Evolutionary conservation across 331 rosid genomes (phyloP), one percentile per base, ranked within the genome.

Genomic region (Malus hybrid): DNA sequence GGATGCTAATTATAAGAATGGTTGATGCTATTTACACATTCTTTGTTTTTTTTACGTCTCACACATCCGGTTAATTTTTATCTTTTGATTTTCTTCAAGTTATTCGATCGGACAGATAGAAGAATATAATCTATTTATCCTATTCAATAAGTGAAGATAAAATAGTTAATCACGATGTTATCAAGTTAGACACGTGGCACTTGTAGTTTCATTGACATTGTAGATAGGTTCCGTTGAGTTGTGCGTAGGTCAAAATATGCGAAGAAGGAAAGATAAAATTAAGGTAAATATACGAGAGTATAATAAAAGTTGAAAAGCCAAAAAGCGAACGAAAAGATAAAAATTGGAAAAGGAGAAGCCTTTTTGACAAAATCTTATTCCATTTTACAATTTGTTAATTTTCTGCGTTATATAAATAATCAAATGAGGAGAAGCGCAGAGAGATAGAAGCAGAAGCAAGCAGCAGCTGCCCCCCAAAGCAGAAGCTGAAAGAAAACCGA

Each of bases 311-410:
- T 11, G 24, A 67, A 39, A 31, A 70, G 50, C 74, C 63, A 10
- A 70, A 70, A 70, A 29, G 50, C 7, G 2, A n/a, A 5, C 3
- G 29, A 66, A 66, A 33, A 66, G 70, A 32, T 42, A 32, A 27
- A 48, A 50, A 10, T 29, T 36, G 31, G 46, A 0, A 52, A 16
- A 18, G 11, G 18, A 50, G 11, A 18, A 28, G 27, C 74, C 36
- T 69, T 69, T 15, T 6, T 28, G 24, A 65, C 69, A 7, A 65
- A 65, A 65, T 65, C 32, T 29, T 18, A 20, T 70, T 70, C 66
- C 33, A 6, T 32, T 70, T 10, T 39, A 28, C 29, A 50, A 10
- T 52, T 11, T 50, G 19, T 36, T 12, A 6, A 28, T 24, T 13
- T 62, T 62, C 36, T 62, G 4, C 3, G 3, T 15, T 5, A 15